Percentiles rank a stretch among this genome's conserved stretches.
These are phyloP conservation scores for Taphrina pruni DNA, from an alignment of 1,139 yeast genomes.

Conservation along the genomic window DNA sequence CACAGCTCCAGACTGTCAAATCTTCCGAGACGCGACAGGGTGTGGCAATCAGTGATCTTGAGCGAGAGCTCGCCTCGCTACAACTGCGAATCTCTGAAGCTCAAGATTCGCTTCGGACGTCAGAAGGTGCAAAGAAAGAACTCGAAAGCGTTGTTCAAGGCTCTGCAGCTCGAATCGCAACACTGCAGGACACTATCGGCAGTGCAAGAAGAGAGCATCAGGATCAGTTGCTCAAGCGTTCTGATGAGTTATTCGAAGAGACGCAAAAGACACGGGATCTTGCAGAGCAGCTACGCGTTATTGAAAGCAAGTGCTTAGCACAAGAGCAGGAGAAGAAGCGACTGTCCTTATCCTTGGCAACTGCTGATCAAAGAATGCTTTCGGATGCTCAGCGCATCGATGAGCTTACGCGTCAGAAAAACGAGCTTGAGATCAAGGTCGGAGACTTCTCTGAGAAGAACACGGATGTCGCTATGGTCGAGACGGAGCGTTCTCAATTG, in stretches of 20 bases:
- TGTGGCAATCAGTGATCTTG: constrained; percentile 1
- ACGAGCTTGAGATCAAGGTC: constrained; percentile 12
- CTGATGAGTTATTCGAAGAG: constrained; percentile 15
- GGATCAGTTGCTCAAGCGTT: neutral
- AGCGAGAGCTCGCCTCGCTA: constrained; percentile 2
- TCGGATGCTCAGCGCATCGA: constrained; percentile 4
- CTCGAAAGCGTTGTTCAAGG: constrained; percentile 4
- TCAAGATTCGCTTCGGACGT: constrained; percentile 5
- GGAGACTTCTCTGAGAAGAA: constrained; percentile 7
- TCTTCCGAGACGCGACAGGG: neutral
- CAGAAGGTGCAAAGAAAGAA: constrained; percentile 1
- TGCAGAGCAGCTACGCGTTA: neutral
- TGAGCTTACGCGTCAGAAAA: constrained; percentile 19
- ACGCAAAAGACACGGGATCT: neutral
- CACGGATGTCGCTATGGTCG: constrained; percentile 7
- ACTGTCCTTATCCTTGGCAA: constrained; percentile 1
- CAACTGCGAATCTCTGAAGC: neutral
- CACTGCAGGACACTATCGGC: constrained; percentile 6
- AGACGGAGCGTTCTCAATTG: constrained; percentile 21
- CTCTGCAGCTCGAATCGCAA: constrained; percentile 5
- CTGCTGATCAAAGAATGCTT: constrained; percentile 24
- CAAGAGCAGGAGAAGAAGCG: constrained; percentile 35
- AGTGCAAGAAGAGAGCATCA: constrained; percentile 19
- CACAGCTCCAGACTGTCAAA: neutral
- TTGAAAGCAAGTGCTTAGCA: constrained; percentile 10